A percentile compares a stretch with the other conserved stretches of the same genome.
phyloP scores from a whole-genome alignment of 148 eudicot genomes.

The Suaeda aralocaspica region DNA sequence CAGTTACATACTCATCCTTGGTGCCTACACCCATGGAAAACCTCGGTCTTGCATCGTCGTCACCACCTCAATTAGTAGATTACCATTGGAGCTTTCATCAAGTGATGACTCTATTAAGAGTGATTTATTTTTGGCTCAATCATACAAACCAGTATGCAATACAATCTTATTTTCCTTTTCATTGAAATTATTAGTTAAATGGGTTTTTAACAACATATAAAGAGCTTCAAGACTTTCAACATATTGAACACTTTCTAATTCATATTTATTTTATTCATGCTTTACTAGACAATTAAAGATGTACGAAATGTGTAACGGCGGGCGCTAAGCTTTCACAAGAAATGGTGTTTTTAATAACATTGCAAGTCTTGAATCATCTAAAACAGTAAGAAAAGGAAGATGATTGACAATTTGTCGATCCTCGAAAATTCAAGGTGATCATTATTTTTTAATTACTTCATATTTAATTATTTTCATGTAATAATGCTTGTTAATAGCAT shows the following conservation, averaged over 20 bases:
- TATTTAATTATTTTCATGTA: too few species aligned
- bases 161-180: not conserved
- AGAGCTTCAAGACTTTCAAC: too few species aligned
- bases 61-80: slow-evolving; percentile 22
- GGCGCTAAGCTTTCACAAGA: slow-evolving; percentile 14
- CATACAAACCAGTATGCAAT: slow-evolving; percentile 22
- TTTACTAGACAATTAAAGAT: slow-evolving; percentile 18
- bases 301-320: slow-evolving; percentile 17
- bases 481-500: not conserved
- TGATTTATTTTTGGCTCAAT: slow-evolving; percentile 21
- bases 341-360: slow-evolving; percentile 5
- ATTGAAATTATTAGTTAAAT: too few species aligned
- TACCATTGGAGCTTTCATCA: slow-evolving; percentile 20
- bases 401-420: slow-evolving; percentile 20
- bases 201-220: too few species aligned
- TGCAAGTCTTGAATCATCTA: slow-evolving; percentile 21
- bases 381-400: slow-evolving; percentile 23
- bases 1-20: slow-evolving; percentile 17
- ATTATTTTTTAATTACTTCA: not conserved
- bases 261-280: not conserved
- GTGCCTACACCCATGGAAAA: slow-evolving; percentile 21
- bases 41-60: slow-evolving; percentile 1
- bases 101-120: slow-evolving; percentile 23
- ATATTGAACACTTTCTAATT: not conserved
- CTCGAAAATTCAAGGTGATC: slow-evolving; percentile 24